phyloP scores from a whole-genome alignment of 2,329 filamentous ascomycete species.

The Calonectria pseudoturangicola region DNA sequence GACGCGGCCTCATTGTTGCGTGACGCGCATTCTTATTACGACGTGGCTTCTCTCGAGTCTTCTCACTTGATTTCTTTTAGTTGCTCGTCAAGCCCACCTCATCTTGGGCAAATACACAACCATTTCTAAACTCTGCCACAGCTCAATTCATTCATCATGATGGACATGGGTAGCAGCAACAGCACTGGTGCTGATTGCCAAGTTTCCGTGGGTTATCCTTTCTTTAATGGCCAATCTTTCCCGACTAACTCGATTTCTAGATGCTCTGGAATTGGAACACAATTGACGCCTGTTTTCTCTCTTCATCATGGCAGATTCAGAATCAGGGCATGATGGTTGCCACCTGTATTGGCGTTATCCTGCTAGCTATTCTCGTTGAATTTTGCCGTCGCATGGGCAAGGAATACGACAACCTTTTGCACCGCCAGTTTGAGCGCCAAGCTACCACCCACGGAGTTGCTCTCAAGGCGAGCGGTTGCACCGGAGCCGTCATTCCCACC shows the following conservation, averaged over 20 bases:
- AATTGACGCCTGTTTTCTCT: slow-evolving; percentile 83
- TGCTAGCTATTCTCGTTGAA: slow-evolving; percentile 83
- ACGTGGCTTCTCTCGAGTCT: neutral
- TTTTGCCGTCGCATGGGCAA: slow-evolving; percentile 80
- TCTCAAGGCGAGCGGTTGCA: slow-evolving; percentile 46
- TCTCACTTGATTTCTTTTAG: neutral
- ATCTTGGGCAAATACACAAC: neutral
- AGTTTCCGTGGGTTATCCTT: slow-evolving; percentile 54
- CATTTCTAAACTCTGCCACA: slow-evolving; percentile 26
- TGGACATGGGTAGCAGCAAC: slow-evolving; percentile 50
- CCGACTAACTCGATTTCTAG: slow-evolving; percentile 60
- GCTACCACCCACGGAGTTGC: slow-evolving; percentile 51
- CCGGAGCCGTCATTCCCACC: slow-evolving; percentile 50
- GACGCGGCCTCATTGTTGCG: slow-evolving; percentile 17
- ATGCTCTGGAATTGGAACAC: slow-evolving; percentile 90
- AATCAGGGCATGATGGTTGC: slow-evolving; percentile 84
- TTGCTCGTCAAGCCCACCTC: neutral
- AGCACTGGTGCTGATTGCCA: slow-evolving; percentile 55
- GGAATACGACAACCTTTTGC: slow-evolving; percentile 82
- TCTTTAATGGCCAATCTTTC: neutral
- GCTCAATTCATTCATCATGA: slow-evolving; percentile 31
- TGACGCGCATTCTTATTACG: slow-evolving; percentile 17
- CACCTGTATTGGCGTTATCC: slow-evolving; percentile 84
- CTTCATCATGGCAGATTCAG: slow-evolving; percentile 81
- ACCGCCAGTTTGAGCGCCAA: slow-evolving; percentile 68